Conservation (phyloP, 2,329 filamentous ascomycete genomes). For the Pseudogymnoascus sp. region DNA sequence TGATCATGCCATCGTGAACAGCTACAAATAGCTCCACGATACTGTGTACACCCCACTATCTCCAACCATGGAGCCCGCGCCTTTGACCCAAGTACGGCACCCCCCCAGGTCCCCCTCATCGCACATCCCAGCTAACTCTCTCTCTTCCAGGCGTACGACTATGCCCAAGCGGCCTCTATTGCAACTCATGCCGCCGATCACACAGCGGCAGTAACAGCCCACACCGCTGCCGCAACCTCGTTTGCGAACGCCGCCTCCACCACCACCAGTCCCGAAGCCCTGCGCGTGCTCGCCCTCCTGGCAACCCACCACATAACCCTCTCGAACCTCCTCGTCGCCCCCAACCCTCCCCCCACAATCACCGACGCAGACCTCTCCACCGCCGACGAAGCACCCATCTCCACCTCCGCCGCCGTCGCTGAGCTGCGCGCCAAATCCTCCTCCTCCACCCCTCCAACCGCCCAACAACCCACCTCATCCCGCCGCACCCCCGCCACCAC, state of each 20-base stretch:
- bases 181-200: conserved; percentile 63
- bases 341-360: conserved; percentile 28
- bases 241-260: conserved; percentile 74
- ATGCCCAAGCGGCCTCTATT: conserved; percentile 73
- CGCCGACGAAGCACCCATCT: conserved; percentile 22
- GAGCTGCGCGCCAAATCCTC: conserved; percentile 24
- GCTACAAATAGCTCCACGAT: background rate
- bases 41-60: conserved; percentile 4
- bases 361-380: conserved; percentile 23
- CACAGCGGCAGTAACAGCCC: conserved; percentile 76
- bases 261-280: conserved; percentile 61
- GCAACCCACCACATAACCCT: conserved; percentile 82
- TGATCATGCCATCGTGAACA: background rate
- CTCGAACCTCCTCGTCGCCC: conserved; percentile 69
- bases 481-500: background rate
- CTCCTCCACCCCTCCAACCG: conserved; percentile 20
- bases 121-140: conserved; percentile 17
- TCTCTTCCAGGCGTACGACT: conserved; percentile 64
- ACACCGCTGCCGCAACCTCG: conserved; percentile 78
- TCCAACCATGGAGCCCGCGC: conserved; percentile 56
- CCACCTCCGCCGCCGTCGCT: conserved; percentile 25
- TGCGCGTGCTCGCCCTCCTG: conserved; percentile 75
- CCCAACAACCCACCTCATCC: background rate
- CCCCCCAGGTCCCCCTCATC: background rate
- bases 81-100: conserved; percentile 52